Base-by-base conservation (phyloP, 768 basidiomycete species). In the Xerocomus potaroensis region DNA sequence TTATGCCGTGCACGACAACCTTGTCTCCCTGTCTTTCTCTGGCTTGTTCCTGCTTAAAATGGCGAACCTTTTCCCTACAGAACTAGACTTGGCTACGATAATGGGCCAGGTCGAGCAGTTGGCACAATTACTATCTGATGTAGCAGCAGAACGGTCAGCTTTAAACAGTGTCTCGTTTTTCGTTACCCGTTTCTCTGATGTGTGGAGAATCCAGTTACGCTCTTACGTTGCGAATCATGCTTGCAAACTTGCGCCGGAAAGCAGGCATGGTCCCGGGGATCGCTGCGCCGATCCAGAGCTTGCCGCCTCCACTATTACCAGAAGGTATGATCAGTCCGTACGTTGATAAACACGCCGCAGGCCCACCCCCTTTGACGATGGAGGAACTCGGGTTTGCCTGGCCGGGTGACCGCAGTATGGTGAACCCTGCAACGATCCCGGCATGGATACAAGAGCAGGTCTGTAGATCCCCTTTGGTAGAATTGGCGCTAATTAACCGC, bases 31-130 rank as follows among this genome's bases (percentile, higher is more conserved):
- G 30, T 87, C 91, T 8, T 94, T 95, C 68, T 89, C 90, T 14
- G 91, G 88, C 8, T 75, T 95, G 18, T 95, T 93, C 72, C 72
- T 94, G 21, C 77, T 95, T 48, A 95, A 95, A 70, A 92, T 95
- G 85, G 92, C 92, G 47, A 89, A 85, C 59, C 78, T 96, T 26
- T 96, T 94, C 73, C 91, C 91, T 0, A 70, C 81, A 12, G 89
- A 92, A 58, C 70, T 94, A 39, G 88, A 94, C 61, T 69, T 94
- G 23, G 75, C 70, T 15, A 76, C 77, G 8, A 90, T 94, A 62
- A 84, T 81, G 37, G 74, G 67, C 3, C 91, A 95, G 66, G 92
- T 95, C 34, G 89, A 93, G 60, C 90, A 95, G 64, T 77, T 97
- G 30, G 86, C 91, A 0, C 88, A 92, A 56, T 70, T 97, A 37